Base-by-base conservation (phyloP, 371 early-diverging fungal genomes). In the Mortierella sp. region DNA sequence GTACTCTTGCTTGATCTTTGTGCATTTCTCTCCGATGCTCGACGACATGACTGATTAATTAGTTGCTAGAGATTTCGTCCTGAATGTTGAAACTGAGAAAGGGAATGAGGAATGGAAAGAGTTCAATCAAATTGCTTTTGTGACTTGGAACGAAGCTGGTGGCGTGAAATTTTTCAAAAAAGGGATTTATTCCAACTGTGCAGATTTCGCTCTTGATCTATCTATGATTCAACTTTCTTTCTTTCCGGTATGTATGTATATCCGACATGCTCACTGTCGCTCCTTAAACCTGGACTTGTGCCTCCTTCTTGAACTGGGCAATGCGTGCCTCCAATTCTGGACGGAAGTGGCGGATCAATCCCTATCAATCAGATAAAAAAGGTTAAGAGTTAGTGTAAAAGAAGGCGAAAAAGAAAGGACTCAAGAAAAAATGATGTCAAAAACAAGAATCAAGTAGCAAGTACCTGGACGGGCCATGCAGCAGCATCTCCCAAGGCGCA, bases 401-500 rank as follows among this genome's bases (percentile, higher is more conserved):
- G 37, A 10, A 0, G 22, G 23, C 3, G 0, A 43, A 17, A 43
- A 15, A 17, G 15, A 15, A 17, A 32, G 31, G 8, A 35, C 12
- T 35, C 28, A 17, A 5, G 8, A 23, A 1, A 4, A 12, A 4
- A 28, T 42, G 0, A 19, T 1, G 1, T 2, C 8, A 66, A 66
- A 9, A 40, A 31, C 13, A 66, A 8, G 17, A 4, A 49, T 31
- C 28, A 31, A 23, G 55, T 23, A 43, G 17, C 43, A 13, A 12
- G 6, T 51, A 51, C 51, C 51, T 95, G 95, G 23, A 98, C 96
- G 22, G 99, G 99, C 98, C 98, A 97, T 65, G 99, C 99, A 31
- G 99, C 98, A 53, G 99, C 99, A 87, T 98, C 99, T 65, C 98
- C 99, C 85, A 98, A 85, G 47, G 98, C 99, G 84, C 99, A 98